Base-by-base conservation (phyloP, 2,329 filamentous ascomycete species). In the Cryphonectria radicalis region DNA sequence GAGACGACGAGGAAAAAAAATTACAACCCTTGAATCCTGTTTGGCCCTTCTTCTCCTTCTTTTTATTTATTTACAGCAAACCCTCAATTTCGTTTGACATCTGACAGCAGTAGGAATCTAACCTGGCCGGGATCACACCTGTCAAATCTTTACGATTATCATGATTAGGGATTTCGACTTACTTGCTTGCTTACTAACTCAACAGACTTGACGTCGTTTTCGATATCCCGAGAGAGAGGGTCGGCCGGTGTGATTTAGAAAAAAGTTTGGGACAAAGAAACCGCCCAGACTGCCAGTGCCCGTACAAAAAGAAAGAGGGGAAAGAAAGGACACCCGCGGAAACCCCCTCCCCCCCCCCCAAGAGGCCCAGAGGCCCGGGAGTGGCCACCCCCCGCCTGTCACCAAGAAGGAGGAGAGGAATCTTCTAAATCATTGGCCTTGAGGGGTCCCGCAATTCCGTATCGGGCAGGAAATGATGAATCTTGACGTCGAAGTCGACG, bases 311-410 rank as follows among this genome's bases (percentile, higher is more conserved):
- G 42, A 43, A 17, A 46, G 11, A 43, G 42, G 17, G 17, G n/a
- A 46, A 46, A 40, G 37, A 11, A 40, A 40, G 37, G 10, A 40
- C 37, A 11, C 37, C 37, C 37, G 11, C 37, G 11, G 37, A 40
- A 8, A 22, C 22, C 28, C 28, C 28, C 28, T 3, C 28, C 6
- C 17, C 50, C 8, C 50, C n/a, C n/a, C n/a, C n/a, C n/a, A n/a
- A n/a, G n/a, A 55, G 50, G 55, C 55, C 55, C 55, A 59, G 55
- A 59, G 55, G 22, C 14, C 14, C 35, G 55, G 55, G 55, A 59
- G 28, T 17, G 4, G 55, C 2, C 55, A 57, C 28, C 28, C 8
- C 13, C 25, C 10, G 3, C 28, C 28, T 32, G 28, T 55, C 11
- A 17, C n/a, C n/a, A 32, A 32, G 4, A 4, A 10, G 3, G 2